Base-by-base conservation (phyloP, 495 filamentous ascomycete genomes). In the Penicillium cosmopolitanum region DNA sequence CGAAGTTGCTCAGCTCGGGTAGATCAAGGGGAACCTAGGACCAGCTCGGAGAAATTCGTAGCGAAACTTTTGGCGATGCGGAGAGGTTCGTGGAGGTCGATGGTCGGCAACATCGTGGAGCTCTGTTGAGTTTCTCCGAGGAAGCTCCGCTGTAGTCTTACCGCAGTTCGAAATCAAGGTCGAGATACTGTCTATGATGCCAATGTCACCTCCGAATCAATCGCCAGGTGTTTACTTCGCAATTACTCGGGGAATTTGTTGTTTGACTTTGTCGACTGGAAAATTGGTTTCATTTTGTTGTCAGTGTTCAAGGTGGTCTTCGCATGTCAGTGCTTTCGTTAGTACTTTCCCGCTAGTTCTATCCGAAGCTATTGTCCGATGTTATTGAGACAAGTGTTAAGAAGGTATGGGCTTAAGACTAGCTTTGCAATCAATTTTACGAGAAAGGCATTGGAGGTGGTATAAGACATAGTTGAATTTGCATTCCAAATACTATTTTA, bases 81-180 rank as follows among this genome's bases (percentile, higher is more conserved):
- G 12, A 48, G 33, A 10, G 28, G 23, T 48, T 23, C 6, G 23
- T 23, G 9, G 44, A 55, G 54, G 43, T 25, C 33, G 31, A 38
- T 56, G 54, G 31, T 50, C 28, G n/a, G 15, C 12, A 13, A 21
- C 13, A 10, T n/a, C 12, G 48, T 48, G 54, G 35, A 12, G 18
- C 18, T 9, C n/a, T 40, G 33, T 23, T 2, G 5, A 36, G 44
- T 56, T 56, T 56, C 43, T 50, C 54, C 54, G 54, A 56, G 31
- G 44, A 42, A 50, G 9, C 33, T 38, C 54, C 54, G 44, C 13
- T 28, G 42, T 7, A 1, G 42, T 55, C 42, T 16, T 23, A 55
- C 53, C 53, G 42, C 28, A 46, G 19, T 23, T 46, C 25, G n/a
- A 46, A 18, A 18, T 34, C 38, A 23, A 31, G 33, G 15, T 44